A percentile compares a stretch with the other conserved stretches of the same genome.
Conservation (phyloP, 1,139 yeast genomes). For the Debaryomycetaceae sp. region DNA sequence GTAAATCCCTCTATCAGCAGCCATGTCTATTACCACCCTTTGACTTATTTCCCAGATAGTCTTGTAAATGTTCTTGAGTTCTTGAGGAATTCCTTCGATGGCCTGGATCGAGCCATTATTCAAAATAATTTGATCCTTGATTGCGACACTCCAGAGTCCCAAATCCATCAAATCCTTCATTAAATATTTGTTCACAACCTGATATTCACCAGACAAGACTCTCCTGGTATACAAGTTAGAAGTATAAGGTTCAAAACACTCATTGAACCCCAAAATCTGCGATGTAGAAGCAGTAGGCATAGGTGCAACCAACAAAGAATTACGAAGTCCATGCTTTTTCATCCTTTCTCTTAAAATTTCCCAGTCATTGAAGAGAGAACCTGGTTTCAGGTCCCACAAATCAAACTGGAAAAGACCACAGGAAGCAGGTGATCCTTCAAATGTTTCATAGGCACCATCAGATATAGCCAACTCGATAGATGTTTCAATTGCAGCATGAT, state of each 20-base stretch:
- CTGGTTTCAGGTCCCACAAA: slow-evolving; percentile 74
- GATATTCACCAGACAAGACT: slow-evolving; percentile 61
- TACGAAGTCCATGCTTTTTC: slow-evolving; percentile 65
- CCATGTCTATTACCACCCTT: slow-evolving; percentile 55
- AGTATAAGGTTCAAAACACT: slow-evolving; percentile 80
- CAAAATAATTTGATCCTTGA: slow-evolving; percentile 51
- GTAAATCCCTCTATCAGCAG: slow-evolving; percentile 59
- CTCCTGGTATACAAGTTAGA: slow-evolving; percentile 59
- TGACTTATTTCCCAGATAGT: slow-evolving; percentile 65
- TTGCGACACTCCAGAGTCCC: slow-evolving; percentile 52
- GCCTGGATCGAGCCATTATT: slow-evolving; percentile 57
- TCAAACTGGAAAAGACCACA: slow-evolving; percentile 76
- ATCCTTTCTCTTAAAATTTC: slow-evolving; percentile 59
- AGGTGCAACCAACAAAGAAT: slow-evolving; percentile 83
- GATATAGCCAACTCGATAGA: slow-evolving; percentile 69
- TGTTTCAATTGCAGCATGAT: slow-evolving; percentile 81
- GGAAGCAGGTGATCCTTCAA: slow-evolving; percentile 80
- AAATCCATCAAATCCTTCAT: slow-evolving; percentile 52
- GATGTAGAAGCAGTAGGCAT: slow-evolving; percentile 97
- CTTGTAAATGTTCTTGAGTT: slow-evolving; percentile 49
- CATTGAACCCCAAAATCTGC: slow-evolving; percentile 84
- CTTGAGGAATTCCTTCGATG: slow-evolving; percentile 49
- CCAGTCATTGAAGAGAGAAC: slow-evolving; percentile 72
- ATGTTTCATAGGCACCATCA: slow-evolving; percentile 66
- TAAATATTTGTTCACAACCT: slow-evolving; percentile 56